Base-by-base conservation (phyloP, 805 yeast genomes). In the Naumovozyma castellii region DNA sequence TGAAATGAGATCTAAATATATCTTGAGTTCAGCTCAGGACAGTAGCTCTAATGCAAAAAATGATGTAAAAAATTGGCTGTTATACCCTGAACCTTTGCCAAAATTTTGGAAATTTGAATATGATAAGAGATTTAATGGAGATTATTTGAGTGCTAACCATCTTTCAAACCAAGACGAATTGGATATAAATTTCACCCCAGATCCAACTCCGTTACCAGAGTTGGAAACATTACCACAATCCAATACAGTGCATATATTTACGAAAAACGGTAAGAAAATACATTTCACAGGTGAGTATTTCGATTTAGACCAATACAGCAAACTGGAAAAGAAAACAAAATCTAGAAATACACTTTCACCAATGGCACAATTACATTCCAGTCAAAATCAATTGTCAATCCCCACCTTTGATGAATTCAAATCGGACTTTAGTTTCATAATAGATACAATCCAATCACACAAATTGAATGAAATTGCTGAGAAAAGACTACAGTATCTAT, bases 11-110 rank as follows among this genome's bases (percentile, higher is more conserved):
- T 80, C 74, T 48, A 75, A 75, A 49, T 88, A 86, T 60, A 72
- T 79, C 53, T 49, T 53, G 2, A 45, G 72, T 2, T 84, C 95
- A 1, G 45, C 72, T 19, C 97, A 88, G 61, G 69, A 78, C 44
- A 78, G 76, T 31, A 48, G 56, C 32, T 76, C 75, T 40, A 87
- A 90, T 59, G 94, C 95, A 3, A 78, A 84, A 51, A 81, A 87
- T 60, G 61, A 59, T 30, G 56, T 65, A 4, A 64, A 63, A 12
- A 61, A 56, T 20, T 87, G 96, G 96, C 59, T 61, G n/a, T 74
- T 85, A 25, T 87, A 85, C 56, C 97, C 97, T 0, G 78, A 79
- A 17, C 94, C 95, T 8, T 49, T 60, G 34, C 65, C 67, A 1
- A 66, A 62, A 43, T 65, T 61, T 16, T 66, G 71, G 71, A 67